Conservation (phyloP, 352 stramenopile genomes). For the Globisporangium echinulatum region DNA sequence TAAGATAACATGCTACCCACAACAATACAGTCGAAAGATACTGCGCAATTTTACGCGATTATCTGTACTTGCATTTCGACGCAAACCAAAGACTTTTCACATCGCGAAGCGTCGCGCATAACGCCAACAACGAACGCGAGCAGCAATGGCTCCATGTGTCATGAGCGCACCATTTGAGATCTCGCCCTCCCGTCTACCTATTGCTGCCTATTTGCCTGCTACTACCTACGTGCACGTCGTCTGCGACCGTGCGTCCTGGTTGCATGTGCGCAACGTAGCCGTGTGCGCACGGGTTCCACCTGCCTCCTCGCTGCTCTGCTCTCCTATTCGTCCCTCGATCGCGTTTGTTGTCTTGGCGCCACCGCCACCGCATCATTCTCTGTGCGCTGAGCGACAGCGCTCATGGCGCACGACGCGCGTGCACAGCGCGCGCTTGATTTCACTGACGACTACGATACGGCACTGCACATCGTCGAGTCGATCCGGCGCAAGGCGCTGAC, state of each 20-base stretch:
- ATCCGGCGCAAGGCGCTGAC: slow-evolving; percentile 14
- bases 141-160: not conserved
- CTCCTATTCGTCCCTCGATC: not conserved
- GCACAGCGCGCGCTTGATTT: not conserved
- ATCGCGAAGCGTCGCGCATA: not conserved
- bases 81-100: not conserved
- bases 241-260: not conserved
- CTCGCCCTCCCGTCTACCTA: not conserved
- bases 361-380: not conserved
- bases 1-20: too few relatives aligned
- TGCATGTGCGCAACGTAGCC: not conserved
- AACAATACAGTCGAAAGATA: not conserved
- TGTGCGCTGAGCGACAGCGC: not conserved
- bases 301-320: not conserved
- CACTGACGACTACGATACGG: slow-evolving; percentile 13
- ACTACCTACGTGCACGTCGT: not conserved
- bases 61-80: not conserved
- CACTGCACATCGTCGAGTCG: slow-evolving; percentile 13
- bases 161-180: not conserved
- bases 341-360: not conserved
- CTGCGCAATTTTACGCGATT: not conserved
- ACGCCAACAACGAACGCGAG: not conserved
- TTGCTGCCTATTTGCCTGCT: not conserved
- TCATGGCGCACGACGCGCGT: slow-evolving; percentile 6
- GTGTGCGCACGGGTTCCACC: not conserved